Evolutionary conservation across 768 basidiomycete species (phyloP), one percentile per base, ranked within the genome.

Genomic region (Suillus americanus): DNA sequence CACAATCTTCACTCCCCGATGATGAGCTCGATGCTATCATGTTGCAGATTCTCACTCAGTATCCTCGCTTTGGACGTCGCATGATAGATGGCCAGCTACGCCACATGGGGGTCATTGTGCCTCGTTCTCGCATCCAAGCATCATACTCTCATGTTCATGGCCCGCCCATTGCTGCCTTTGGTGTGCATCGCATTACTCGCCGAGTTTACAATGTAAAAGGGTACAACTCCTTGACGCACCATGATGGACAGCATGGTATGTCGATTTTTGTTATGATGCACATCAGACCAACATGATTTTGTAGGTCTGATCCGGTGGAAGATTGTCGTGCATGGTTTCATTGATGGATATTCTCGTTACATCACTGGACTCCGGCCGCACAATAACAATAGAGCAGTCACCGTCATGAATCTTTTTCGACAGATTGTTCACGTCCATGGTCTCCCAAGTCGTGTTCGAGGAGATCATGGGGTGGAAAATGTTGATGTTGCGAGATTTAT

Each of bases 401-500:
- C 81, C 7, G 81, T 83, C 3, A 62, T 79, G 0, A 28, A 71
- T 0, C 63, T 80, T 0, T 81, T 81, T 65, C 55, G 70, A 2
- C 54, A 63, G 53, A 73, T 70, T 0, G 61, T 70, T n/a, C 18
- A n/a, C 0, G 16, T 54, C 1, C 71, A 74, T 68, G 75, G 78
- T 4, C 33, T 74, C 1, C 79, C 79, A 0, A 71, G 69, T 14
- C 64, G 75, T 3, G 38, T 77, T 2, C 64, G 76, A 4, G 80
- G 78, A 13, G 79, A 82, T 64, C 78, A 79, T 72, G 81, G 81
- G 5, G 65, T 66, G 5, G 79, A 80, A 64, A 80, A 81, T 66
- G 40, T 79, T 7, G 59, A 66, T 16, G 75, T 80, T 25, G 77
- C 77, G 8, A 40, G 28, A 37, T 67, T 50, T 30, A 70, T 72